Base-by-base conservation (phyloP, 805 yeast species). In the Lipomyces sp. region DNA sequence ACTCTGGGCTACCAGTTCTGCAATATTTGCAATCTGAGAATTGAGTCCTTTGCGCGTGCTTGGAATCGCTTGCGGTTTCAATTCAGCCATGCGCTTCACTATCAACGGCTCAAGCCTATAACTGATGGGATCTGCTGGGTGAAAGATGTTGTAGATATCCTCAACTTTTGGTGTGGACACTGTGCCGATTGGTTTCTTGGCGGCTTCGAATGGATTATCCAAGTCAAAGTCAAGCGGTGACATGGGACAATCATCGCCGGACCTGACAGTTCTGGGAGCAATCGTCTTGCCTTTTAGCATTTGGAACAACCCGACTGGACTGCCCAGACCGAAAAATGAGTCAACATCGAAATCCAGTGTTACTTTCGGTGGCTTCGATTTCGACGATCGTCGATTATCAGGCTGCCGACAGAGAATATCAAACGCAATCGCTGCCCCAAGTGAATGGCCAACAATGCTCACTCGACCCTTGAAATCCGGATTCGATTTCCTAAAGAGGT, bases 91-190 rank as follows among this genome's bases (percentile, higher is more conserved):
- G 74, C 77, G 29, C 82, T 72, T 80, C 66, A 80, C 78, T 4
- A 93, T 83, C 64, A 94, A 78, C 1, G 99, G 99, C 76, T 94
- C 99, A 65, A 93, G 78, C 63, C 98, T 81, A 73, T 93, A 92
- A 0, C 94, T 93, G 53, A 95, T 88, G 0, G 98, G 97, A 75
- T 94, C 99, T 70, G 96, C 88, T 0, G 94, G 90, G 72, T 94
- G 96, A 79, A 90, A 92, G 4, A 95, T 78, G 74, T 94, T 94
- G 79, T 89, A 95, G 54, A 90, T 76, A 70, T 87, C 86, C 4
- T 79, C 76, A 69, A 89, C 87, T 39, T 82, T 83, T 24, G 72
- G 72, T 7, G 64, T 50, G 0, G 93, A 92, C 7, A 48, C 56
- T 15, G 34, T 60, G 10, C 32, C 32, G 33, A 32, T 29, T 32